Base-by-base conservation (phyloP, 768 basidiomycete species). In the Strobilomyces confusus region DNA sequence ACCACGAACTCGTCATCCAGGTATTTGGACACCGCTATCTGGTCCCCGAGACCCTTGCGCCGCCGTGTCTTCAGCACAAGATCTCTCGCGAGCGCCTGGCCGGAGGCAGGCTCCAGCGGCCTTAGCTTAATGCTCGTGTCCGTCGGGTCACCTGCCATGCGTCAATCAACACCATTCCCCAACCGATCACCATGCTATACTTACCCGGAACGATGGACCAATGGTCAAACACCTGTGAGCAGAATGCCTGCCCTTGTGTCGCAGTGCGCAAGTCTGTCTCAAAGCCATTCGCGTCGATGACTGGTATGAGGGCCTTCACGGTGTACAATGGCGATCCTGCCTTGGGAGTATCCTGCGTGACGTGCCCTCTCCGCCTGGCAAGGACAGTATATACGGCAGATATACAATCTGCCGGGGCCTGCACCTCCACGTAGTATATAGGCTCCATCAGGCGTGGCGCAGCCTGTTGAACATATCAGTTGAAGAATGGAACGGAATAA, bases 211-310 rank as follows among this genome's bases (percentile, higher is more conserved):
- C 95, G 64, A 95, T 90, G 15, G 89, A 88, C 97, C 97, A 99
- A 64, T 99, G 97, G 70, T 98, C 95, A 71, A 98, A 99, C 58
- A 92, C 84, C 70, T 98, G 95, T 63, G 93, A 76, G 65, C 94
- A 97, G 76, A 98, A 98, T n/a, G 97, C 97, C 71, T 98, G 97
- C 25, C 97, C 97, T 72, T 97, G 93, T 23, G 97, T 99, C 44
- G 97, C 93, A 44, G 95, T 98, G 63, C 97, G 77, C 67, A 99
- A 73, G 74, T 99, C 97, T 5, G 95, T 97, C 76, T 99, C 97
- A 70, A 99, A 99, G 0, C 97, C 97, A 64, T 98, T 98, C 42
- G 97, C 92, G 67, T 99, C 97, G 58, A 99, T 92, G 43, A 98
- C 95, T 3, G 97, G 97, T 56, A 99, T 98, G 44, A 98, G 78